These are phyloP conservation scores for Aspergillus affinis DNA, from an alignment of 495 filamentous ascomycete genomes.

Conservation along the genomic window DNA sequence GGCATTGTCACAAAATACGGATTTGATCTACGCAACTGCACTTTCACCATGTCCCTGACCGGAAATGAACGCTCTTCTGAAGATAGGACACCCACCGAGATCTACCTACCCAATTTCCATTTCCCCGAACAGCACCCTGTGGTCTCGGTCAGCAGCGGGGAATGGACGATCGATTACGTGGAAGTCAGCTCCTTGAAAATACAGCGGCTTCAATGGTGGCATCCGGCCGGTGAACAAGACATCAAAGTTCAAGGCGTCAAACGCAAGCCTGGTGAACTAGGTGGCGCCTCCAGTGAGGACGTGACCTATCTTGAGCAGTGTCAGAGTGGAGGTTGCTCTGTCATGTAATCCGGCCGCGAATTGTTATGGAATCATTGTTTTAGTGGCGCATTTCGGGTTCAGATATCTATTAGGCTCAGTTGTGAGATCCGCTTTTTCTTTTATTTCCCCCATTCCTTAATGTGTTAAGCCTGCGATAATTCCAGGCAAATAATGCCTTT, in stretches of 20 bases:
- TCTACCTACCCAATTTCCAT: constrained; percentile 90
- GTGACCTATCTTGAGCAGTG: constrained; percentile 64
- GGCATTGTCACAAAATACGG: constrained; percentile 66
- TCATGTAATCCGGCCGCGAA: constrained; percentile 45
- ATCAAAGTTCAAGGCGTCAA: constrained; percentile 76
- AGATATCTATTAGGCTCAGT: neutral
- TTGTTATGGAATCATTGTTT: neutral
- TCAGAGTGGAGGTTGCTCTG: constrained; percentile 47
- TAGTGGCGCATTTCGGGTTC: constrained; percentile 1
- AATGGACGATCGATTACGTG: constrained; percentile 78
- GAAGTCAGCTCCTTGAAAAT: constrained; percentile 64
- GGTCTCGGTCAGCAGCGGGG: constrained; percentile 78
- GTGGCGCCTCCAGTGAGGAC: constrained; percentile 47
- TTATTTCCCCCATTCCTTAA: neutral
- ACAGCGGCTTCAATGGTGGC: constrained; percentile 87
- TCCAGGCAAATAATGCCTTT: neutral
- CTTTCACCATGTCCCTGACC: constrained; percentile 67
- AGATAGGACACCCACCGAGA: constrained; percentile 69
- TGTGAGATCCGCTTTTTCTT: neutral
- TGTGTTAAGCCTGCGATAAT: neutral
- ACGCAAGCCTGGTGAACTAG: constrained; percentile 50
- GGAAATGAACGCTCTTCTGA: constrained; percentile 46
- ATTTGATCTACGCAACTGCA: constrained; percentile 75
- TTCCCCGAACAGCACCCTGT: constrained; percentile 71
- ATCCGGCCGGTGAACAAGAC: constrained; percentile 77